Evolutionary conservation across 768 basidiomycete species (phyloP), one percentile per base, ranked within the genome.

Genomic region (Hericium erinaceus): DNA sequence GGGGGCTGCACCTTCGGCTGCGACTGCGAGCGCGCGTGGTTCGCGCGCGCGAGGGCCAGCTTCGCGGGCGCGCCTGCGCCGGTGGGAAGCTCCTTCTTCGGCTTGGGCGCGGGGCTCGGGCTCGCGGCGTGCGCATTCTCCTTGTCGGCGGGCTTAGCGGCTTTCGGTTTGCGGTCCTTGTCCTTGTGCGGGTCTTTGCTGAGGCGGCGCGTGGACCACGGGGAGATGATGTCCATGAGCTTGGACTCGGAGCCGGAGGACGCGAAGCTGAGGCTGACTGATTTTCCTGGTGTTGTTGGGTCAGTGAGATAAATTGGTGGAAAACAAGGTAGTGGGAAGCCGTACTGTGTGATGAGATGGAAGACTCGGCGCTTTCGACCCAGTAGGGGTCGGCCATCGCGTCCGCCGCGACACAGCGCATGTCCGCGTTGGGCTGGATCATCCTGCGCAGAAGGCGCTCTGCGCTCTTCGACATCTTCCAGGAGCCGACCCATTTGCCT

Each of bases 401-500:
- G 54, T 87, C 81, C 5, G 73, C 69, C 1, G 87, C 82, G 0
- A 82, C 90, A 63, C 83, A 87, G 10, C 90, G 80, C 57, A 90
- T 66, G 64, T 91, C 87, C n/a, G 87, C 88, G 65, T 89, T 89
- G 11, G 91, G 88, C 9, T 80, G 74, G 26, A 91, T 77, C 91
- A 93, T 92, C 52, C 85, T 73, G n/a, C 80, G 78, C 13, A 93
- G 70, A 54, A 92, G 74, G 59, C 73, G 78, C 69, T 93, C 89
- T 54, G 80, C 72, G 66, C 76, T 71, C 52, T 75, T 76, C 5
- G 84, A 82, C 76, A 89, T 84, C 48, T 77, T 75, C 83, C 89
- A 90, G 37, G 74, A 78, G 41, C 94, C 93, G 12, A 94, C 77
- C 94, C 94, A 98, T 66, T 84, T 85, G 11, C 93, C 93, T 2